Conservation (phyloP, 306 rosid species). For the Malus sylvestris region DNA sequence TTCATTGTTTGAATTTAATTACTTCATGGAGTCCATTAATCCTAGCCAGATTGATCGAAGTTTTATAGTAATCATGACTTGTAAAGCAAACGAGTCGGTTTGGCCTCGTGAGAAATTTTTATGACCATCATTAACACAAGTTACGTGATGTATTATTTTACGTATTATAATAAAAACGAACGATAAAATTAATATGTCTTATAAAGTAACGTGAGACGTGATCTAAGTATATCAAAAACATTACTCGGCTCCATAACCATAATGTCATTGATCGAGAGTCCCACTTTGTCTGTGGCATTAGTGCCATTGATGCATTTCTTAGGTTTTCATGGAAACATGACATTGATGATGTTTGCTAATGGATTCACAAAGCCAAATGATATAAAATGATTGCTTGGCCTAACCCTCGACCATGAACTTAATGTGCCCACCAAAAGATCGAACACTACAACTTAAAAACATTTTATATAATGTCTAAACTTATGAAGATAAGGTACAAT, state of each 20-base stretch:
- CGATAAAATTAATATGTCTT: too few species aligned
- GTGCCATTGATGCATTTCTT: not conserved
- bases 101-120: not conserved
- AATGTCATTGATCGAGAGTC: not conserved
- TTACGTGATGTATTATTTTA: too few species aligned
- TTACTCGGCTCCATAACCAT: too few species aligned
- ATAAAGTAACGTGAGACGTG: too few species aligned
- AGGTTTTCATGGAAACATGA: not conserved
- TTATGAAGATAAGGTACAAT: not conserved
- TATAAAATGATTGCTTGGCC: conserved; percentile 10
- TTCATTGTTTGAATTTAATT: not conserved
- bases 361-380: not conserved
- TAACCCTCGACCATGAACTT: conserved; percentile 10
- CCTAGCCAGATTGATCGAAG: not conserved
- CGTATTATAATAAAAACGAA: too few species aligned
- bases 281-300: conserved; percentile 8
- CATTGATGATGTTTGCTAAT: conserved; percentile 5
- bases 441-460: not conserved
- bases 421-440: not conserved
- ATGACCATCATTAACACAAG: too few species aligned
- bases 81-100: not conserved
- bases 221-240: too few species aligned
- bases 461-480: not conserved
- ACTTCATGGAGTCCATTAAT: not conserved
- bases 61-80: not conserved